Evolutionary conservation across 352 stramenopile species (phyloP).

Genomic region (Phytopythium boreale): DNA sequence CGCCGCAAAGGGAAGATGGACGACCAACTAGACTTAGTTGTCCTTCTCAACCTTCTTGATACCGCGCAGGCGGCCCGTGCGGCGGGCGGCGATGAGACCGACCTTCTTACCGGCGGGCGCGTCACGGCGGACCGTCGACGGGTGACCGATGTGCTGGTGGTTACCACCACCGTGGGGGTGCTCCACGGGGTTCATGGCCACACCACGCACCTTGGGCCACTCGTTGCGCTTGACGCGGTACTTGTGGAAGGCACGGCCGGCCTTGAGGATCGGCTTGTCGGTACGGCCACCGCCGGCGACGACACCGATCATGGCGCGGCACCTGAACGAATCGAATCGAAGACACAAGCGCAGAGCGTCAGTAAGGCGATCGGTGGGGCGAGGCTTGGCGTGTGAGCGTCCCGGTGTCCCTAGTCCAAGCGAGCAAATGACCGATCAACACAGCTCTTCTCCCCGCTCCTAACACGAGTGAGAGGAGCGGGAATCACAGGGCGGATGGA

Average conservation of each 20-base stretch:
- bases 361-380: slow-evolving; percentile 19
- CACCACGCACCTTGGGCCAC: slow-evolving; percentile 98
- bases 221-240: slow-evolving; percentile 99
- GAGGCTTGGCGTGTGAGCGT: background rate
- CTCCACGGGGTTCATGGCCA: slow-evolving; percentile 99
- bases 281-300: slow-evolving; percentile 98
- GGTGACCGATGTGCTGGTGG: slow-evolving; percentile 99
- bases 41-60: slow-evolving; percentile 97
- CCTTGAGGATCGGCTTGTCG: slow-evolving; percentile 99
- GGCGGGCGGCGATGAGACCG: slow-evolving; percentile 97
- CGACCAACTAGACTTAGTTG: slow-evolving; percentile 52
- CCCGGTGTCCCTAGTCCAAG: background rate
- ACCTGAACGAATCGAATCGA: slow-evolving; percentile 56
- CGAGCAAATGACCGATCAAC: slow-evolving; percentile 13
- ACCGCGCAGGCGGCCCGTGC: slow-evolving; percentile 96
- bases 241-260: slow-evolving; percentile 97
- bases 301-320: slow-evolving; percentile 96
- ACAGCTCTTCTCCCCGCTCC: slow-evolving; percentile 3
- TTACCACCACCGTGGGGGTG: slow-evolving; percentile 99
- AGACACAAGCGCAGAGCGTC: slow-evolving; percentile 12
- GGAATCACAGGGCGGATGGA: slow-evolving; percentile 25
- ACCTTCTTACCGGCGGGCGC: slow-evolving; percentile 98
- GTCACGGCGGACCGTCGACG: slow-evolving; percentile 94
- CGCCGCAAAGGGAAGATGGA: slow-evolving; percentile 13
- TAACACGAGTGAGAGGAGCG: background rate